Evolutionary conservation across 2,329 filamentous ascomycete species (phyloP).

Genomic region (Pochonia chlamydosporia): DNA sequence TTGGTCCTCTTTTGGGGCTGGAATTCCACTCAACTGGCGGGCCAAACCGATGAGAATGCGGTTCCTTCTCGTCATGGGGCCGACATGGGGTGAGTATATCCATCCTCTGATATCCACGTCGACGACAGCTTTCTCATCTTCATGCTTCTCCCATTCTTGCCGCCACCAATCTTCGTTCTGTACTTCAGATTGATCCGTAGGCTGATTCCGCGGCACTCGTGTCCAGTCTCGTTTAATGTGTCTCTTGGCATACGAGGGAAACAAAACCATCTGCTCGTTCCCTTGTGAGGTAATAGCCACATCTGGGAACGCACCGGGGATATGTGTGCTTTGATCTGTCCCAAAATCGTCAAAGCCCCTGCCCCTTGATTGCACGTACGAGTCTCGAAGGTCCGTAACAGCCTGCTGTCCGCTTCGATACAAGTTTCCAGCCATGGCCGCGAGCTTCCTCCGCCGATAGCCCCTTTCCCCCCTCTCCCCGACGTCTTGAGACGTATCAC

Average conservation of each 20-base stretch:
- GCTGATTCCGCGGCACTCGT: conserved; percentile 21
- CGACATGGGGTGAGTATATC: conserved; percentile 82
- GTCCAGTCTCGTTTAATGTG: conserved; percentile 50
- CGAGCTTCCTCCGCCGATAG: conserved; percentile 70
- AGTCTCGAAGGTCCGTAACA: conserved; percentile 53
- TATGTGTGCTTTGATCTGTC: conserved; percentile 31
- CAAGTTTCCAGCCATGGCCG: conserved; percentile 53
- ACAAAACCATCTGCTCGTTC: conserved; percentile 88
- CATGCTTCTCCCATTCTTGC: conserved; percentile 70
- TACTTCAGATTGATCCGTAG: conserved; percentile 31
- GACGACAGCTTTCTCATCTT: conserved; percentile 79
- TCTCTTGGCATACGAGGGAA: conserved; percentile 84
- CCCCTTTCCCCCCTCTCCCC: conserved; percentile 51
- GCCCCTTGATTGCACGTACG: conserved; percentile 49
- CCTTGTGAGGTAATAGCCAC: conserved; percentile 74
- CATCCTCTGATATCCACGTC: conserved; percentile 95
- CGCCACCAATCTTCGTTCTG: conserved; percentile 70
- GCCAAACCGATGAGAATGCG: conserved; percentile 81
- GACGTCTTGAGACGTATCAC: conserved; percentile 19
- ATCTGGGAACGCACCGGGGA: conserved; percentile 77
- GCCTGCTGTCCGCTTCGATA: conserved; percentile 52
- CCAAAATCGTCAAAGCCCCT: conserved; percentile 23
- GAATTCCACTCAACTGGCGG: conserved; percentile 80
- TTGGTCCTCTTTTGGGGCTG: conserved; percentile 51
- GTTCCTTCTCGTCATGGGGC: conserved; percentile 82